Conservation (phyloP, 768 basidiomycete genomes). For the Butyriboletus loyo region DNA sequence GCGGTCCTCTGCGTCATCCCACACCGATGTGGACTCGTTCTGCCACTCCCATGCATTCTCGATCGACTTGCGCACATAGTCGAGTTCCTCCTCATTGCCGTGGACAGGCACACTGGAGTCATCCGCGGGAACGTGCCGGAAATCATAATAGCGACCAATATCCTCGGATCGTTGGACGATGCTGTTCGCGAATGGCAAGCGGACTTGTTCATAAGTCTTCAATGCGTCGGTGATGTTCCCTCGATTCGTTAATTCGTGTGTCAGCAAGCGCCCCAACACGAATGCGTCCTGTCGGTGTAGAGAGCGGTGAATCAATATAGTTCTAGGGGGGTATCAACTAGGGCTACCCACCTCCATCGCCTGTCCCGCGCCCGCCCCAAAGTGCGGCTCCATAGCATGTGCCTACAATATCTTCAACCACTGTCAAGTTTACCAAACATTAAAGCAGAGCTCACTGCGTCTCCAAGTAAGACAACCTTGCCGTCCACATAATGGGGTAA, state of each 20-base stretch:
- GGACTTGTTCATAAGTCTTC: slow-evolving; percentile 30
- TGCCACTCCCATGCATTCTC: slow-evolving; percentile 22
- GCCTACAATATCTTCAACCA: slow-evolving; percentile 29
- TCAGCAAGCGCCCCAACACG: slow-evolving; percentile 29
- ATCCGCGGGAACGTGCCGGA: slow-evolving; percentile 3
- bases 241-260: slow-evolving; percentile 18
- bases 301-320: background rate
- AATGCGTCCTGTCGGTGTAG: slow-evolving; percentile 24
- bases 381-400: slow-evolving; percentile 46
- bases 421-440: background rate
- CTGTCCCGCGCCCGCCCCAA: slow-evolving; percentile 49
- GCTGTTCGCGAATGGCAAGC: slow-evolving; percentile 29
- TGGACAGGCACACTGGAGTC: background rate
- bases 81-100: slow-evolving; percentile 7
- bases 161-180: slow-evolving; percentile 17
- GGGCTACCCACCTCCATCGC: slow-evolving; percentile 43
- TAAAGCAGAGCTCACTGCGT: slow-evolving; percentile 37
- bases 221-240: slow-evolving; percentile 28
- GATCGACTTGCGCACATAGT: slow-evolving; percentile 5
- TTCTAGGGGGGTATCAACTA: background rate
- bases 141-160: slow-evolving; percentile 24
- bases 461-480: slow-evolving; percentile 46
- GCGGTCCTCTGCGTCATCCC: slow-evolving; percentile 11
- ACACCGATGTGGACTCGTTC: slow-evolving; percentile 1
- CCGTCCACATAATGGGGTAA: slow-evolving; percentile 39